Conservation (phyloP, 1,284 basidiomycete species). For the Meira nashicola region DNA sequence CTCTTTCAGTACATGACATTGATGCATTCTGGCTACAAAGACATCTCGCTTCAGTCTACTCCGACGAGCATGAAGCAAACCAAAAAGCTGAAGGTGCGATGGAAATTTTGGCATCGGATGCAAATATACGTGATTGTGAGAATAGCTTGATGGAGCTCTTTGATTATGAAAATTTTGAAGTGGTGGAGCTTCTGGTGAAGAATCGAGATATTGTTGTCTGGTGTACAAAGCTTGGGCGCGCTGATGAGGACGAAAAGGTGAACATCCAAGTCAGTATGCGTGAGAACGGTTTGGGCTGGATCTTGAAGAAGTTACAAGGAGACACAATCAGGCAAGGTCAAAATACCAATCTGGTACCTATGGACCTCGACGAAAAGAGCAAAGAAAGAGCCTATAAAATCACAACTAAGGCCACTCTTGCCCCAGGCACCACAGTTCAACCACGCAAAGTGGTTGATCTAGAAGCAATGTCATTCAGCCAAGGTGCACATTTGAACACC, state of each 20-base stretch:
- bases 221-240: slow-evolving; percentile 92
- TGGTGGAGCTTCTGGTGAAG: slow-evolving; percentile 85
- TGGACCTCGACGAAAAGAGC: slow-evolving; percentile 69
- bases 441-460: slow-evolving; percentile 84
- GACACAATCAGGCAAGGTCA: slow-evolving; percentile 59
- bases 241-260: slow-evolving; percentile 80
- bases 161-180: slow-evolving; percentile 83
- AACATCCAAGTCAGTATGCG: slow-evolving; percentile 98
- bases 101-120: slow-evolving; percentile 74
- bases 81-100: slow-evolving; percentile 84
- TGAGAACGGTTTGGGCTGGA: slow-evolving; percentile 94
- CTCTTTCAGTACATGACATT: slow-evolving; percentile 73
- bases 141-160: slow-evolving; percentile 96
- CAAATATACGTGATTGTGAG: slow-evolving; percentile 88
- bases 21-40: slow-evolving; percentile 99
- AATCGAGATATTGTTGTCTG: slow-evolving; percentile 95
- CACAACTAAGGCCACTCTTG: slow-evolving; percentile 80
- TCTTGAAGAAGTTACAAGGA: slow-evolving; percentile 69
- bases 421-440: slow-evolving; percentile 73
- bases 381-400: slow-evolving; percentile 56
- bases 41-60: slow-evolving; percentile 80
- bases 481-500: slow-evolving; percentile 94
- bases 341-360: slow-evolving; percentile 58
- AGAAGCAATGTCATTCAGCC: slow-evolving; percentile 89
- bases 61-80: slow-evolving; percentile 88